Evolutionary conservation across 768 basidiomycete species (phyloP), one percentile per base, ranked within the genome.

Genomic region (Chalciporus chontae): DNA sequence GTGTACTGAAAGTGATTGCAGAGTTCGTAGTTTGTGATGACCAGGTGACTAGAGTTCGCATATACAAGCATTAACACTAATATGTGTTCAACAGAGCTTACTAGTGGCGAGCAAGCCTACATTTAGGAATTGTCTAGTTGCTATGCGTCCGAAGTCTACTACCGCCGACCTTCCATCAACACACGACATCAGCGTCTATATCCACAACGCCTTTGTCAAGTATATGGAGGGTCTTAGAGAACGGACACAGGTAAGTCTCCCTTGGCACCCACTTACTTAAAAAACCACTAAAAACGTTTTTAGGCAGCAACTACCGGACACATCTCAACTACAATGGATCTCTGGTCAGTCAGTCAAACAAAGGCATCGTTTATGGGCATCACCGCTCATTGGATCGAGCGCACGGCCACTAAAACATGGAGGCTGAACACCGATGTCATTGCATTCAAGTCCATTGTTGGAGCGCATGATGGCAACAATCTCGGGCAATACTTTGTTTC

Each of bases 381-480:
- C 21, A 48, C 50, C 1, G 48, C 31, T 1, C 51, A 52, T 17
- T 65, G 53, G 64, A 65, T 69, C 29, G 48, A 42, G 4, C 5
- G 26, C 24, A n/a, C 11, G 3, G 4, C 10, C 10, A 14, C 6
- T 27, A 5, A 8, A 3, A 7, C 10, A 3, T 71, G 69, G 69
- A 53, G 11, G 9, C 37, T 70, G 1, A n/a, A 49, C 13, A 24
- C 45, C 0, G 58, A 58, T 17, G 65, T 68, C 0, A 34, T 68
- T 10, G 64, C 54, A 5, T 63, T 69, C 37, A 43, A 53, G 15
- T 27, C 21, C 3, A 48, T 70, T 1, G 50, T 18, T 3, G 62
- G 69, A 1, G 47, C 34, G 2, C 67, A 71, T 32, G 43, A 26
- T 42, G 64, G 69, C 9, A 21, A 57, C 3, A 70, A 69, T 27